Evolutionary conservation across 108 stramenopile genomes (phyloP), one percentile per base, ranked within the genome.

Genomic region (Pseudonitzschia delicatissima): DNA sequence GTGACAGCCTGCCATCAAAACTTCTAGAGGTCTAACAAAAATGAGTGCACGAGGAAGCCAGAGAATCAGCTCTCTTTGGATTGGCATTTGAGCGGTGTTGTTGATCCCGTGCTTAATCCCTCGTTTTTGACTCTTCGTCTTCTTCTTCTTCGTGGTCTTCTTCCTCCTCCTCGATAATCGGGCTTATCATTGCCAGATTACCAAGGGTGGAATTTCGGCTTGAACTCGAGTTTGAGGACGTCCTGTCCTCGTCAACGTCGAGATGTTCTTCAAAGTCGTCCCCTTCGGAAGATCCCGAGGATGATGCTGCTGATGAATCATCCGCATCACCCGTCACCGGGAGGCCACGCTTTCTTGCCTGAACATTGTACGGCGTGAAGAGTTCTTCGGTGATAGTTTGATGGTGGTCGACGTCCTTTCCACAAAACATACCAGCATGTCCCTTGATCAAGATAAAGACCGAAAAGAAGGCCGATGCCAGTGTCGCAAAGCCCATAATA

Each of bases 371-470:
- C 0, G 53, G 53, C 29, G 53, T 55, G 4, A 55, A 32, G 13
- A 55, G 32, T 33, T 31, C 53, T 33, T 73, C 55, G 18, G 23
- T 36, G 74, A 79, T 13, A 4, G 53, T 27, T 53, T n/a, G 36
- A 40, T 67, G 52, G 25, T 40, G 13, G 66, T 37, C 39, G 3
- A 57, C 71, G 53, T 74, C 77, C 49, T 59, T 53, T 33, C 77
- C 82, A 35, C 62, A 74, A 40, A 88, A 47, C 25, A 92, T 51
- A n/a, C 82, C 78, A 29, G 82, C 50, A 36, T 88, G 75, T 48
- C 92, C 92, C 55, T 82, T 77, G 64, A 93, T 88, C 48, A 72
- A 68, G 17, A 93, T 64, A 62, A 90, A 83, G 39, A 72, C 21
- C n/a, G 81, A 73, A 21, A 83, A 64, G 17, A 86, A 37, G 3